Percentiles rank a stretch among this genome's conserved stretches.
Conservation (phyloP, 345 rosid species). For the Salix brachista region DNA sequence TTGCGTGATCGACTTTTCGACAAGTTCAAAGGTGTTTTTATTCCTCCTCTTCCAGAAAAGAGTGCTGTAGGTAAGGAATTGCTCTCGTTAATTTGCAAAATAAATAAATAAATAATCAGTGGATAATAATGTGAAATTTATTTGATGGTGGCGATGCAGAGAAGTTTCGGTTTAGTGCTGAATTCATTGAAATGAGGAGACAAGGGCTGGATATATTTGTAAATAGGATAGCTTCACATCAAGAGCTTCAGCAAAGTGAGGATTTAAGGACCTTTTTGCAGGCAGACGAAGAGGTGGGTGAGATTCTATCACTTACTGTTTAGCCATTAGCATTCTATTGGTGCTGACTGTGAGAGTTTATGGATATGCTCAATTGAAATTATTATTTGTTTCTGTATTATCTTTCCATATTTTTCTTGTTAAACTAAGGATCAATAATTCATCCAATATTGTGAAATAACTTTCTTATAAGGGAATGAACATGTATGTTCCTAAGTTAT, state of each 20-base stretch:
- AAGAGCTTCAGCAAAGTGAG: constrained; percentile 84
- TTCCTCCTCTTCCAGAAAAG: constrained; percentile 97
- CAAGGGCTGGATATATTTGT: constrained; percentile 82
- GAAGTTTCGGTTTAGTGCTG: constrained; percentile 94
- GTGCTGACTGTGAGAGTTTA: not conserved
- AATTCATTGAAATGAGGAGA: constrained; percentile 95
- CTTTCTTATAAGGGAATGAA: not conserved
- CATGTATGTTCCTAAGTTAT: too few species aligned
- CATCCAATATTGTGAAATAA: not conserved
- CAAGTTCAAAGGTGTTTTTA: constrained; percentile 79
- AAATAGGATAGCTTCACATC: constrained; percentile 82
- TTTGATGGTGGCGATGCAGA: constrained; percentile 47
- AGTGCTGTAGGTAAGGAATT: constrained; percentile 77
- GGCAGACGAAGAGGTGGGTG: constrained; percentile 93
- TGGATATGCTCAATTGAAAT: not conserved
- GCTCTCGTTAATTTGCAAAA: not conserved
- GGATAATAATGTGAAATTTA: not conserved
- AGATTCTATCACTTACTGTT: not conserved
- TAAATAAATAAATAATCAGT: too few species aligned
- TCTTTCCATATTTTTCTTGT: not conserved
- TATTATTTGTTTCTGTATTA: not conserved
- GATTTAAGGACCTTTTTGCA: constrained; percentile 91
- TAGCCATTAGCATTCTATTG: not conserved
- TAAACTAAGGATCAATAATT: not conserved
- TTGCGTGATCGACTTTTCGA: constrained; percentile 83